These are phyloP conservation scores for Chlamydomonas applanata DNA, from an alignment of 139 green algal genomes.

Conservation along the genomic window DNA sequence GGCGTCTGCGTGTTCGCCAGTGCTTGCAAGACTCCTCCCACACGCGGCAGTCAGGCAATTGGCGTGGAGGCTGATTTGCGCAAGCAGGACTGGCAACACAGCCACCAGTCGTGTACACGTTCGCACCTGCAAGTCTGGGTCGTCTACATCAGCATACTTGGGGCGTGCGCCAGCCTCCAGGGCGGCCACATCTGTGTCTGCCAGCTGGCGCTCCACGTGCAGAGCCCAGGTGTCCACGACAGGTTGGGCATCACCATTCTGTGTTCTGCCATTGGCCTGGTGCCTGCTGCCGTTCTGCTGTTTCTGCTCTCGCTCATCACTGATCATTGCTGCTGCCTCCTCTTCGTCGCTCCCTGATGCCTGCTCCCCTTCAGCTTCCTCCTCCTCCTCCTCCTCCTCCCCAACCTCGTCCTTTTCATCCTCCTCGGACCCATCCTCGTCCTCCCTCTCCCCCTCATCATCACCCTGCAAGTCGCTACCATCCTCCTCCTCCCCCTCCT, in stretches of 20 bases:
- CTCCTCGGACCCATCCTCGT: neutral
- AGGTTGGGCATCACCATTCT: too few relatives aligned
- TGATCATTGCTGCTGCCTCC: too few relatives aligned
- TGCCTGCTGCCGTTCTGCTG: too few relatives aligned
- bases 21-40: too few relatives aligned
- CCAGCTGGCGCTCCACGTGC: conserved; percentile 33
- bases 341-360: conserved; percentile 1
- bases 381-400: neutral
- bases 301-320: too few relatives aligned
- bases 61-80: too few relatives aligned
- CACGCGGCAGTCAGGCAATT: too few relatives aligned
- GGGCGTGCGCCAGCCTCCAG: conserved; percentile 7
- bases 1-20: too few relatives aligned
- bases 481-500: neutral
- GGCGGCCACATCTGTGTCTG: conserved; percentile 13
- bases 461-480: too few relatives aligned
- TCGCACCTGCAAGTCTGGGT: conserved; percentile 3
- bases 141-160: neutral
- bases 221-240: conserved; percentile 22
- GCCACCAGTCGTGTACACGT: too few relatives aligned
- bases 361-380: neutral
- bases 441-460: neutral
- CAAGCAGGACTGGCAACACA: too few relatives aligned
- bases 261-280: too few relatives aligned
- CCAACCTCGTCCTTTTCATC: neutral